Conservation (phyloP, 768 basidiomycete genomes). For the Goffeauzyma gilvescens region DNA sequence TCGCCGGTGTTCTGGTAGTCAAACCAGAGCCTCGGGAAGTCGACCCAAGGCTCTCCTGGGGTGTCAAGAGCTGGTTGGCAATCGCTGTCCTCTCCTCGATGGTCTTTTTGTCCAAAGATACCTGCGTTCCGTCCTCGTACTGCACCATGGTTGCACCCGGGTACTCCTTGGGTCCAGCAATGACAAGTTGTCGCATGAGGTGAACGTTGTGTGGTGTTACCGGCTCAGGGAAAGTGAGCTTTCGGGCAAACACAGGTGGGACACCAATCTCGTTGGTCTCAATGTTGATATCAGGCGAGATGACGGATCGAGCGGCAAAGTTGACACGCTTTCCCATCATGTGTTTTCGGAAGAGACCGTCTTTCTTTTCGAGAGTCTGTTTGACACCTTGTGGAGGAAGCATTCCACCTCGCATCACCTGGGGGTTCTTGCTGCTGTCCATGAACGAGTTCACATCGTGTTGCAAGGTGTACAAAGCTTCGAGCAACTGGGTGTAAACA, state of each 20-base stretch:
- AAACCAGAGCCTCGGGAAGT: slow-evolving; percentile 36
- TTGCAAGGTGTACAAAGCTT: slow-evolving; percentile 72
- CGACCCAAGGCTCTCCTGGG: slow-evolving; percentile 47
- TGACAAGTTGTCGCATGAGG: slow-evolving; percentile 70
- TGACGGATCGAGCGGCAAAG: slow-evolving; percentile 98
- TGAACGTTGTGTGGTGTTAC: slow-evolving; percentile 82
- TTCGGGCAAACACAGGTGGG: slow-evolving; percentile 89
- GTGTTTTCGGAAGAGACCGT: slow-evolving; percentile 89
- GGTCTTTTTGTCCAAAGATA: slow-evolving; percentile 65
- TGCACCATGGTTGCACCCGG: slow-evolving; percentile 91
- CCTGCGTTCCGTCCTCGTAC: slow-evolving; percentile 77
- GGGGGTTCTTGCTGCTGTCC: slow-evolving; percentile 87
- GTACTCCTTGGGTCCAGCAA: slow-evolving; percentile 67
- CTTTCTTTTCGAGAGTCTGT: slow-evolving; percentile 95
- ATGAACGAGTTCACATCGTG: slow-evolving; percentile 91
- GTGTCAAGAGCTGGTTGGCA: slow-evolving; percentile 84
- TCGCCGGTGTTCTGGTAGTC: slow-evolving; percentile 52
- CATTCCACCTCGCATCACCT: slow-evolving; percentile 65
- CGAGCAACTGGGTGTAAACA: slow-evolving; percentile 51
- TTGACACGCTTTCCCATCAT: slow-evolving; percentile 99
- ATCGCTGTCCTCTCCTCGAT: slow-evolving; percentile 82
- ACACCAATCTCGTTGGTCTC: slow-evolving; percentile 97
- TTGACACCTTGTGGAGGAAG: slow-evolving; percentile 83
- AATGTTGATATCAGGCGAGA: slow-evolving; percentile 97
- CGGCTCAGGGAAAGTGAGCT: slow-evolving; percentile 91